Evolutionary conservation across 2,329 filamentous ascomycete genomes (phyloP), one percentile per base, ranked within the genome.

Genomic region (Verticillium dahliae): DNA sequence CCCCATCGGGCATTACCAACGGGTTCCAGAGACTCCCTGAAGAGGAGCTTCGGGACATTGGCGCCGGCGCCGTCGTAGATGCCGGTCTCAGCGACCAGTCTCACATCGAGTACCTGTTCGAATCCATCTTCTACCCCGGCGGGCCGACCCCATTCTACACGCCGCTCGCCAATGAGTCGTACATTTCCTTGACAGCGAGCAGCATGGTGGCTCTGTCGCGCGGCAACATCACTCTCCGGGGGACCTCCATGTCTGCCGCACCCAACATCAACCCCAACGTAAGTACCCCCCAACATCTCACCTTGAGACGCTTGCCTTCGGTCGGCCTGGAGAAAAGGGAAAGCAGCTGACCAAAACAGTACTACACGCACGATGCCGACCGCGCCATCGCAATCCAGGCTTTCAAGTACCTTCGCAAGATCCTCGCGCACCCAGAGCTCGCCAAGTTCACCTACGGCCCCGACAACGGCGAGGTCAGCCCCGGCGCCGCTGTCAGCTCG

Each of bases 361-460:
- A 71, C 63, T 69, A 69, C 57, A 66, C 62, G 39, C 60, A 69
- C 59, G 45, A 61, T 0, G 62, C 70, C 22, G 73, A 75, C 58
- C 66, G 73, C 13, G 68, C 68, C 7, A 69, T 74, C 34, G 71
- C 71, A 5, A 63, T 73, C 56, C 66, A 71, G 9, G 72, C 69
- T 14, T 72, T 75, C 66, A 69, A 66, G 18, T 74, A 73, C 60
- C 68, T 68, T 14, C 70, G 73, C 38, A 67, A 65, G 60, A 71
- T 71, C 60, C 65, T 71, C 39, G 65, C 66, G 13, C 68, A 70
- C 60, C 65, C 66, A 33, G 64, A 64, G 18, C 64, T 71, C 56
- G 65, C 68, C 11, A 61, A 63, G 15, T 69, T 64, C 60, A 71
- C 69, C 39, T 55, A 64, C 15, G 69, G 69, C 3, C 63, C 68